Conservation (phyloP, 1,139 yeast species). For the Lodderomyces pseudojiufengensis region DNA sequence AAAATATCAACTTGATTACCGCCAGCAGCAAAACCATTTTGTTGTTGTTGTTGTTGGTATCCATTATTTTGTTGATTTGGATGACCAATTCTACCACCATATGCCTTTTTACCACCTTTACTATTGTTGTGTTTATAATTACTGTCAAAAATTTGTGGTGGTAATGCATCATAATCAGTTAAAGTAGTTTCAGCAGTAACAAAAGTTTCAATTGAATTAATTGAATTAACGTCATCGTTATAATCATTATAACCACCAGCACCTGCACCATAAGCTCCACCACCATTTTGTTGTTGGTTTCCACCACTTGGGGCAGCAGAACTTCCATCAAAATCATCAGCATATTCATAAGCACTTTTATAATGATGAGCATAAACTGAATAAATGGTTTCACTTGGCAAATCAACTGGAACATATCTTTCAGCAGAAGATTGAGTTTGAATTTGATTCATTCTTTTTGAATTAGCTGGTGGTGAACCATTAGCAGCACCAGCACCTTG, state of each 20-base stretch:
- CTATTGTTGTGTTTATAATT: conserved; percentile 2
- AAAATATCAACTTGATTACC: conserved; percentile 5
- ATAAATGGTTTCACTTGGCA: conserved; percentile 22
- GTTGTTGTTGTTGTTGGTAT: conserved; percentile 5
- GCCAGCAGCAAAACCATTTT: conserved; percentile 8
- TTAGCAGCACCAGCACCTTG: conserved; percentile 12
- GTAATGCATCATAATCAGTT: conserved; percentile 21
- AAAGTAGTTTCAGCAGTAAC: conserved; percentile 37
- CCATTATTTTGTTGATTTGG: conserved; percentile 8
- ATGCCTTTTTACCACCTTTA: conserved; percentile 9
- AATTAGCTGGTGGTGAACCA: conserved; percentile 17
- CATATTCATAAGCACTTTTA: conserved; percentile 23
- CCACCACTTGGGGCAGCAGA: conserved; percentile 1
- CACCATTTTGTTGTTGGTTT: conserved; percentile 2
- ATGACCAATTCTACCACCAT: conserved; percentile 13
- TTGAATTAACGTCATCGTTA: conserved; percentile 21
- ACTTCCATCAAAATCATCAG: conserved; percentile 19
- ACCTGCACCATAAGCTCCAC: conserved; percentile 13
- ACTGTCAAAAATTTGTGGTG: conserved; percentile 10
- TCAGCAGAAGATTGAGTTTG: conserved; percentile 30
- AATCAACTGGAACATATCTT: conserved; percentile 23
- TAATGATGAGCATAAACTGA: conserved; percentile 23
- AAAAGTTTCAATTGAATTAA: conserved; percentile 31
- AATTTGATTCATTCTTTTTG: conserved; percentile 29
- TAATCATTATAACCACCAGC: conserved; percentile 16